A percentile compares a stretch with the other conserved stretches of the same genome.
phyloP scores from a whole-genome alignment of 1,284 basidiomycete species.

The Neonothopanus nambi region DNA sequence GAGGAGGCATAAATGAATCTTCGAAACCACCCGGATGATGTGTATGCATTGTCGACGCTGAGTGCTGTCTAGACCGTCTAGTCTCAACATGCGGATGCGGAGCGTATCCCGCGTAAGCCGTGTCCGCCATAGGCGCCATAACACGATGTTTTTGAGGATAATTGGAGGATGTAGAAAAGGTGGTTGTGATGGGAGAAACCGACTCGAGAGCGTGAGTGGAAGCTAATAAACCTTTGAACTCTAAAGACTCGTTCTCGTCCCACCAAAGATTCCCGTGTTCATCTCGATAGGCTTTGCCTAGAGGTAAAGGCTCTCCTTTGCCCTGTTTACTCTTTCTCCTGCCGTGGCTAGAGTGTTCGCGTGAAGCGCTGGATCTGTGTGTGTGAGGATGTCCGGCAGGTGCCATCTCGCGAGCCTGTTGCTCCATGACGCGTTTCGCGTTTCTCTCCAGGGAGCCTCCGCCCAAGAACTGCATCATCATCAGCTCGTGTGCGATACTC shows the following conservation, averaged over 20 bases:
- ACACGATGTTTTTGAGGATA: background rate
- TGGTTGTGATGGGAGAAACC: background rate
- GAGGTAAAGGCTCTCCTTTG: constrained; percentile 26
- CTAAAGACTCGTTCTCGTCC: constrained; percentile 68
- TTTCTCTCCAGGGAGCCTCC: constrained; percentile 61
- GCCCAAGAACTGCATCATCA: constrained; percentile 64
- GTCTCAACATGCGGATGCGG: too few relatives aligned
- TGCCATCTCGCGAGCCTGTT: constrained; percentile 44
- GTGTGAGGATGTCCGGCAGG: constrained; percentile 13
- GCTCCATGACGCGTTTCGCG: constrained; percentile 51
- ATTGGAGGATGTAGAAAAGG: background rate
- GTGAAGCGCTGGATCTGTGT: constrained; percentile 14
- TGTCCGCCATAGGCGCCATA: background rate
- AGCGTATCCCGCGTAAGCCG: background rate
- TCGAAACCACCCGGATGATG: background rate
- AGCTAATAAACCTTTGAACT: constrained; percentile 59
- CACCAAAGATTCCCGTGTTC: constrained; percentile 61
- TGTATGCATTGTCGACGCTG: too few relatives aligned
- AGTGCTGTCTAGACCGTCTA: too few relatives aligned
- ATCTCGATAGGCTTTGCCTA: constrained; percentile 56
- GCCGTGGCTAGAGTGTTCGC: background rate
- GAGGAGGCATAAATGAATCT: background rate
- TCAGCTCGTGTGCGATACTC: constrained; percentile 60
- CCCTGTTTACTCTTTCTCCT: background rate
- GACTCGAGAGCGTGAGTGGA: background rate